phyloP scores from a whole-genome alignment of 2,329 filamentous ascomycete species.

The Xylaria sp. region DNA sequence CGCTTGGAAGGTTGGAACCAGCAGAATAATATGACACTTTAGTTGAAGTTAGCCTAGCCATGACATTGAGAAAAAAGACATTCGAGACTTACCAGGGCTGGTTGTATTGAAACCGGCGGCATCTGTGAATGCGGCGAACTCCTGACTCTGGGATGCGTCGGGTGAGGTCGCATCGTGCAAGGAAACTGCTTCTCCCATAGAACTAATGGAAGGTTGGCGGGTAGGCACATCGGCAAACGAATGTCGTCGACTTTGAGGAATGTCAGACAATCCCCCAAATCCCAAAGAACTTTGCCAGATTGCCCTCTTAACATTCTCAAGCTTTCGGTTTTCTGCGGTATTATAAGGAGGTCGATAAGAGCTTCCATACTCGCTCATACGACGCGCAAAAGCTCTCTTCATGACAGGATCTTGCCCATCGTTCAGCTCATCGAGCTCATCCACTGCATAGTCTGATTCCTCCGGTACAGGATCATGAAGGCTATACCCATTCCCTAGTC shows the following conservation, averaged over 20 bases:
- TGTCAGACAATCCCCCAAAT: slow-evolving; percentile 69
- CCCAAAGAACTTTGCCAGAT: slow-evolving; percentile 79
- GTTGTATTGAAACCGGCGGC: slow-evolving; percentile 51
- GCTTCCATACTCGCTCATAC: slow-evolving; percentile 68
- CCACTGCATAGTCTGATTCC: slow-evolving; percentile 77
- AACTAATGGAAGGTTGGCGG: slow-evolving; percentile 72
- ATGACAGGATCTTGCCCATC: slow-evolving; percentile 62
- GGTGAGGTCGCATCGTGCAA: slow-evolving; percentile 59
- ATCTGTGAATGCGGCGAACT: slow-evolving; percentile 58
- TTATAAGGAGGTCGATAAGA: slow-evolving; percentile 60
- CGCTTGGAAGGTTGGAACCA: slow-evolving; percentile 45
- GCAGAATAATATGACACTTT: slow-evolving; percentile 55
- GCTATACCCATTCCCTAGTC: slow-evolving; percentile 66
- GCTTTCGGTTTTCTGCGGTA: slow-evolving; percentile 69
- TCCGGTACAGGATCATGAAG: slow-evolving; percentile 70
- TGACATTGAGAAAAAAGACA: not conserved
- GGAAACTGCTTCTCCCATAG: slow-evolving; percentile 63
- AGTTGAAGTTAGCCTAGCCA: slow-evolving; percentile 43
- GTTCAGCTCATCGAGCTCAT: slow-evolving; percentile 73
- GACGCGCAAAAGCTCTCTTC: slow-evolving; percentile 60
- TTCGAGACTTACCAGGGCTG: slow-evolving; percentile 55
- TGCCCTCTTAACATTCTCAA: slow-evolving; percentile 73
- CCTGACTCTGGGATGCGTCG: slow-evolving; percentile 58
- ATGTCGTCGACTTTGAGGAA: slow-evolving; percentile 80
- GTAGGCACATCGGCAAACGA: slow-evolving; percentile 79